phyloP scores from a whole-genome alignment of 2,329 filamentous ascomycete genomes.

The Penicillium thymicola region DNA sequence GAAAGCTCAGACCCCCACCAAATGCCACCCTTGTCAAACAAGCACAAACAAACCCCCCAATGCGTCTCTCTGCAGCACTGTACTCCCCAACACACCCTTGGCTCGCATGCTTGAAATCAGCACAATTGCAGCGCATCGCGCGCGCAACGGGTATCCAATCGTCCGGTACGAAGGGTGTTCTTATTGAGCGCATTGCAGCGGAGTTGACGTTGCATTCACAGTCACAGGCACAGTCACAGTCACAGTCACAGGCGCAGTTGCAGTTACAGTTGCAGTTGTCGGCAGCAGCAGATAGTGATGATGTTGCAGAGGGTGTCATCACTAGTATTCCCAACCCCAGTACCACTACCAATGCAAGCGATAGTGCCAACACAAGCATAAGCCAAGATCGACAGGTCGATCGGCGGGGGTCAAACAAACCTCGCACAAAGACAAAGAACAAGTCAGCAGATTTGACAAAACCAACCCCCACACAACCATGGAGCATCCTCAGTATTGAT shows the following conservation, averaged over 20 bases:
- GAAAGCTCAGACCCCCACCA: not conserved
- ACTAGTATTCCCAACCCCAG: not conserved
- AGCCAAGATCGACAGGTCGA: not conserved
- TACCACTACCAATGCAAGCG: not conserved
- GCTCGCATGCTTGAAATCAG: slow-evolving; percentile 47
- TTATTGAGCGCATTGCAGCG: slow-evolving; percentile 50
- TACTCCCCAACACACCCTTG: slow-evolving; percentile 18
- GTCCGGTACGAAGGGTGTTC: slow-evolving; percentile 57
- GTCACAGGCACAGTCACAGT: not conserved
- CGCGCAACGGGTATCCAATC: slow-evolving; percentile 58
- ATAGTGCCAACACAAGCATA: not conserved
- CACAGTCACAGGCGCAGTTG: not conserved
- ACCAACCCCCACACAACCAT: not conserved
- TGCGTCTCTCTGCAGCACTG: slow-evolving; percentile 10
- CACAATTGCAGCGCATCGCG: slow-evolving; percentile 58
- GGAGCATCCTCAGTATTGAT: slow-evolving; percentile 71
- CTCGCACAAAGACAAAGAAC: not conserved
- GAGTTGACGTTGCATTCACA: slow-evolving; percentile 15
- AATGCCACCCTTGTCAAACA: not conserved
- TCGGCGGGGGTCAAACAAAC: not conserved
- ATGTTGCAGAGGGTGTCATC: not conserved
- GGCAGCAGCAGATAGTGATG: not conserved
- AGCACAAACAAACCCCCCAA: slow-evolving; percentile 2
- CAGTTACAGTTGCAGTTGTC: not conserved
- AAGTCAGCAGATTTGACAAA: not conserved